Evolutionary conservation across 2,329 filamentous ascomycete genomes (phyloP).

Genomic region (Pseudocercospora ulei): DNA sequence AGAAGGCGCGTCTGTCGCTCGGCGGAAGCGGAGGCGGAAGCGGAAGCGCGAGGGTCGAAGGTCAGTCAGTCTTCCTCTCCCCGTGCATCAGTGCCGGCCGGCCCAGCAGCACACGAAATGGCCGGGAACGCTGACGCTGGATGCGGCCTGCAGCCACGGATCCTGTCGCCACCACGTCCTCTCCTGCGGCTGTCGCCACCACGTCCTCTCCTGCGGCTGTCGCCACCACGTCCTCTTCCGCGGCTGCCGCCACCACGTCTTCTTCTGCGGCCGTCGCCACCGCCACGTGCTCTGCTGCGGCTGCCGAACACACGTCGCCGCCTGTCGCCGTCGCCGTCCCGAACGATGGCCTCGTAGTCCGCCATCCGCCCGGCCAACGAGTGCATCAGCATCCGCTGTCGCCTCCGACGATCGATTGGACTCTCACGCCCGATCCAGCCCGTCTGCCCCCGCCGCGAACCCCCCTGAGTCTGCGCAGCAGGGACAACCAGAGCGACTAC

Average conservation of each 20-base stretch:
- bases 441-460: conserved; percentile 28
- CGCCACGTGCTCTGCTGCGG: no score
- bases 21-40: no score
- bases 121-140: conserved; percentile 10
- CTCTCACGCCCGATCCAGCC: conserved; percentile 21
- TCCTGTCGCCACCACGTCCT: conserved; percentile 15
- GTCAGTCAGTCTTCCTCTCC: conserved; percentile 6
- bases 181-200: no score
- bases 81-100: neutral
- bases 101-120: no score
- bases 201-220: no score
- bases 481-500: conserved; percentile 31
- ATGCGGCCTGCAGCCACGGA: conserved; percentile 10
- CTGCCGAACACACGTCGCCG: conserved; percentile 18
- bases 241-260: no score
- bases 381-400: conserved; percentile 9
- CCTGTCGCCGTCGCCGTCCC: conserved; percentile 17
- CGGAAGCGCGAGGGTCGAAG: conserved; percentile 16
- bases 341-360: conserved; percentile 18
- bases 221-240: no score
- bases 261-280: no score
- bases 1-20: conserved; percentile 13
- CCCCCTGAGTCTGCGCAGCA: conserved; percentile 26
- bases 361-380: conserved; percentile 8
- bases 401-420: conserved; percentile 7